Evolutionary conservation across 1,139 yeast genomes (phyloP).

Genomic region (Suzukiozyma palmioleophila): DNA sequence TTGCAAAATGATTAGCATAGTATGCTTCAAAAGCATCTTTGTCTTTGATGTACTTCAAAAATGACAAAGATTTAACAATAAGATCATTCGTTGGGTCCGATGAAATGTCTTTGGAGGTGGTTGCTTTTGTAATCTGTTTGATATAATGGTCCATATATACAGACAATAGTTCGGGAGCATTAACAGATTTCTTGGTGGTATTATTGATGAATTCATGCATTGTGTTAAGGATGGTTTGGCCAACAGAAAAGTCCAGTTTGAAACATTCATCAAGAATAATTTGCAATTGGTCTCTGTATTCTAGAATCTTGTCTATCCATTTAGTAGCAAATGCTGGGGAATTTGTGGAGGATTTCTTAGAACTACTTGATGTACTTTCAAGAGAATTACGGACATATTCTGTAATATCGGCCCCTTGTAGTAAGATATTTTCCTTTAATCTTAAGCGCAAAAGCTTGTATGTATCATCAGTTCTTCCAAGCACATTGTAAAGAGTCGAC

Average conservation of each 20-base stretch:
- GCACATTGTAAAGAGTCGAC: slow-evolving; percentile 44
- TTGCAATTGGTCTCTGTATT: slow-evolving; percentile 50
- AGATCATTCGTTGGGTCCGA: slow-evolving; percentile 52
- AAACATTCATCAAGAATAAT: slow-evolving; percentile 45
- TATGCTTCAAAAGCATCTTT: slow-evolving; percentile 85
- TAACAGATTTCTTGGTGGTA: slow-evolving; percentile 30
- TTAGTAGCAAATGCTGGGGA: slow-evolving; percentile 54
- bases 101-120: slow-evolving; percentile 19
- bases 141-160: slow-evolving; percentile 69
- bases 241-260: slow-evolving; percentile 44
- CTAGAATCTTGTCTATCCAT: slow-evolving; percentile 65
- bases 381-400: slow-evolving; percentile 21
- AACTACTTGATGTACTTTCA: slow-evolving; percentile 7
- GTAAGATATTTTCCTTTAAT: slow-evolving; percentile 44
- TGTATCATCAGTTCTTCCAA: slow-evolving; percentile 51
- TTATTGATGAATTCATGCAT: slow-evolving; percentile 60
- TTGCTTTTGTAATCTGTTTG: slow-evolving; percentile 51
- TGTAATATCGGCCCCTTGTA: slow-evolving; percentile 33
- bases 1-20: slow-evolving; percentile 87
- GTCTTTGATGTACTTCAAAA: slow-evolving; percentile 70
- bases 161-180: slow-evolving; percentile 71
- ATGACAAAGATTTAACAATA: slow-evolving; percentile 51
- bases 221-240: slow-evolving; percentile 56
- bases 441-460: slow-evolving; percentile 47
- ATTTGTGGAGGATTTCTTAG: slow-evolving; percentile 7